Percentiles rank a stretch among this genome's conserved stretches.
Conservation (phyloP, 1,139 yeast genomes). For the Hansenula lynferdii region DNA sequence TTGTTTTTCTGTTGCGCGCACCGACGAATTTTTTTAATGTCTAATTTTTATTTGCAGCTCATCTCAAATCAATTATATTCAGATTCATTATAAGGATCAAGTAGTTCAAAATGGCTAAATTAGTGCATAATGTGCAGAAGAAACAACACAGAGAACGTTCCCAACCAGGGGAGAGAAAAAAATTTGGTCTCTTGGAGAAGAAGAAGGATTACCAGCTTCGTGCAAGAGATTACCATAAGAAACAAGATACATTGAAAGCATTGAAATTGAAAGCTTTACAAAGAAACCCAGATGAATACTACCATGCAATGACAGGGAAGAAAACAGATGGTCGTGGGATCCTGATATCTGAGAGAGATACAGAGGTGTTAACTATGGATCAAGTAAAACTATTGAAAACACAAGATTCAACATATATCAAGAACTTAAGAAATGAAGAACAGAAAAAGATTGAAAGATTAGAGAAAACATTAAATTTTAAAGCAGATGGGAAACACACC, state of each 20-base stretch:
- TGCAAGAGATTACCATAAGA: conserved; percentile 84
- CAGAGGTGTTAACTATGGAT: conserved; percentile 57
- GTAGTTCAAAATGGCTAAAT: conserved; percentile 43
- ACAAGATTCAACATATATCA: conserved; percentile 83
- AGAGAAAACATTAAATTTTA: conserved; percentile 48
- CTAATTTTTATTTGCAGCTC: neutral
- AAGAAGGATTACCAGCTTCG: conserved; percentile 90
- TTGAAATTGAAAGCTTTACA: conserved; percentile 66
- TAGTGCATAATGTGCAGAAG: conserved; percentile 88
- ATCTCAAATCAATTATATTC: neutral
- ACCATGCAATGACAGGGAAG: conserved; percentile 81
- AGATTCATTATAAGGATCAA: neutral
- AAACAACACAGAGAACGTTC: conserved; percentile 94
- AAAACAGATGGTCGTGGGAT: conserved; percentile 68
- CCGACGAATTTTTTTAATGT: neutral
- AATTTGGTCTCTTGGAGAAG: conserved; percentile 84
- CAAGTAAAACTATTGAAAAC: conserved; percentile 82
- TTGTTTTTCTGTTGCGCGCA: neutral
- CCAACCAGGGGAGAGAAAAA: conserved; percentile 69
- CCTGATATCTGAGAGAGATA: conserved; percentile 60
- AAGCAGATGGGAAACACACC: conserved; percentile 68
- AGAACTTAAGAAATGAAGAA: conserved; percentile 72
- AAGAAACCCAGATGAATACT: conserved; percentile 94
- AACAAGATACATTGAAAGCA: conserved; percentile 78
- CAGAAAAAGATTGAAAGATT: conserved; percentile 57